Evolutionary conservation across 192 early-diverging fungal genomes (phyloP).

Genomic region (Linnemannia schmuckeri): DNA sequence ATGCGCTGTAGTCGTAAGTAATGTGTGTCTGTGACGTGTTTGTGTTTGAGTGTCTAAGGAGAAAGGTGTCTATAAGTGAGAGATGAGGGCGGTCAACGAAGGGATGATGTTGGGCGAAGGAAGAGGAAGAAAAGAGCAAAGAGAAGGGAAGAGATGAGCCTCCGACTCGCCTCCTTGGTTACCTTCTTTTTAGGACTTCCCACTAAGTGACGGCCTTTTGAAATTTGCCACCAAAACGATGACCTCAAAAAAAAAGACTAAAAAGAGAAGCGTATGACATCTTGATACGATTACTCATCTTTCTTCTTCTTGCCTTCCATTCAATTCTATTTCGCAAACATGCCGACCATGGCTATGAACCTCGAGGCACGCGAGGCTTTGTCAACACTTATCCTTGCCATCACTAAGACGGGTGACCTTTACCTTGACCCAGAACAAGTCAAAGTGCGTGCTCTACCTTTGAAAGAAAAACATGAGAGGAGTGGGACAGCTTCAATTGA

Average conservation of each 20-base stretch:
- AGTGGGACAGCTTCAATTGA: neutral
- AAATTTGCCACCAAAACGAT: conserved; percentile 21
- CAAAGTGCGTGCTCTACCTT: conserved; percentile 22
- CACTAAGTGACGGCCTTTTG: neutral
- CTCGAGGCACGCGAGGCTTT: conserved; percentile 30
- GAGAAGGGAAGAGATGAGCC: neutral
- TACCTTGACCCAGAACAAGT: conserved; percentile 45
- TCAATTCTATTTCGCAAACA: conserved; percentile 11
- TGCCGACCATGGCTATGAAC: conserved; percentile 39
- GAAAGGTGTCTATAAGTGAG: neutral
- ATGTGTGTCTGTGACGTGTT: neutral
- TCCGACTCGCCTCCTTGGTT: neutral
- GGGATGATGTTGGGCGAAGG: neutral
- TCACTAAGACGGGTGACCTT: conserved; percentile 49
- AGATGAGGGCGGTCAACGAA: neutral
- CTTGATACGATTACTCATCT: neutral
- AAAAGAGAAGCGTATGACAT: neutral
- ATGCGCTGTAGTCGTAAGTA: neutral
- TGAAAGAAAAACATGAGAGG: neutral
- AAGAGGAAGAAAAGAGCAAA: neutral
- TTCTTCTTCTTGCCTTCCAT: conserved; percentile 13
- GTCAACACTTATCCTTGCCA: conserved; percentile 33
- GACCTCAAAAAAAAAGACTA: neutral
- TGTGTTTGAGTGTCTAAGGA: neutral
- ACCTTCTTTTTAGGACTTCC: no score